Conservation (phyloP, 2,329 filamentous ascomycete species). For the Elsinoe necatrix region DNA sequence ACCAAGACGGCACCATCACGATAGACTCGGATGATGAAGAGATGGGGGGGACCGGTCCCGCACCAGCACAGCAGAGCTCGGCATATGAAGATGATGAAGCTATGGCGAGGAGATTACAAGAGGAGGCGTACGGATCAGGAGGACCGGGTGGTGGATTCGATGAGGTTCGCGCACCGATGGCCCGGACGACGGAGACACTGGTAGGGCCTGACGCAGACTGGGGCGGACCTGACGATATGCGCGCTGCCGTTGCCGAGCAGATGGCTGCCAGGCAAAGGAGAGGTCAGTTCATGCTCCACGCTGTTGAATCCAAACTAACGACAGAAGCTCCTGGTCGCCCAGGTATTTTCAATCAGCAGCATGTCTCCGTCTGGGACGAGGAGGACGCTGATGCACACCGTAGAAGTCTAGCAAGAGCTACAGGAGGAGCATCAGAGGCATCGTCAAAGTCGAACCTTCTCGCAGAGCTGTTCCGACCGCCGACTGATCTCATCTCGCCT, state of each 20-base stretch:
- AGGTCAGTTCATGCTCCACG: slow-evolving; percentile 24
- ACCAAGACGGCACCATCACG: slow-evolving; percentile 56
- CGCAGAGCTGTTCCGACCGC: slow-evolving; percentile 85
- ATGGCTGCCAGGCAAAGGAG: slow-evolving; percentile 42
- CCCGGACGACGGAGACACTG: slow-evolving; percentile 81
- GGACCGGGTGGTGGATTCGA: slow-evolving; percentile 42
- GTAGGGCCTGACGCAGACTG: slow-evolving; percentile 61
- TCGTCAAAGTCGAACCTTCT: slow-evolving; percentile 67
- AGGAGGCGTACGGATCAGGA: slow-evolving; percentile 69
- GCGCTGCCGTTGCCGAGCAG: slow-evolving; percentile 57
- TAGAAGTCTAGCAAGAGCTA: slow-evolving; percentile 50
- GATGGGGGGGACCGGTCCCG: slow-evolving; percentile 32
- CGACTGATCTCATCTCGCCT: slow-evolving; percentile 77
- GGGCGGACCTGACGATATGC: slow-evolving; percentile 46
- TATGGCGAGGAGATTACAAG: slow-evolving; percentile 83
- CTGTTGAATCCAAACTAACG: slow-evolving; percentile 31
- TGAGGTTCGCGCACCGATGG: slow-evolving; percentile 80
- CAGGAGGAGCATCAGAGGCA: slow-evolving; percentile 56
- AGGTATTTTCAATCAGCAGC: slow-evolving; percentile 63
- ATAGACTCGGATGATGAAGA: slow-evolving; percentile 70
- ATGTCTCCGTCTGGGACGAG: slow-evolving; percentile 49
- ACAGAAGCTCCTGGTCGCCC: slow-evolving; percentile 32
- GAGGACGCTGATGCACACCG: slow-evolving; percentile 44
- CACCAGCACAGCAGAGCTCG: slow-evolving; percentile 12
- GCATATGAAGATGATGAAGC: slow-evolving; percentile 75